Base-by-base conservation (phyloP, 2,329 filamentous ascomycete genomes). In the Verticillium isaacii region DNA sequence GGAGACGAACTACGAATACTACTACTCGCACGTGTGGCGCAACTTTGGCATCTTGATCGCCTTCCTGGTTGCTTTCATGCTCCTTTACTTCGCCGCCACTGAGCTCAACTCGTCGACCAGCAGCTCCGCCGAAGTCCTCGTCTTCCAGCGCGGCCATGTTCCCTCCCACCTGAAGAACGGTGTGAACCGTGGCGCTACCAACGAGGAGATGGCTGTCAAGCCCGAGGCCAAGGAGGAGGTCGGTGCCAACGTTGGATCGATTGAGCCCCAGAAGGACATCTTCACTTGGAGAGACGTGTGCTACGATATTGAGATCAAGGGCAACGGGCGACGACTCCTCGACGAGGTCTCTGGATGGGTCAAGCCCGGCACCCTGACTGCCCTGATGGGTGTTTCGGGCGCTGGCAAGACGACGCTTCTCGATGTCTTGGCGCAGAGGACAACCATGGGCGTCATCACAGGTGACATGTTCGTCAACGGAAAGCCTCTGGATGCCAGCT, bases 321-420 rank as follows among this genome's bases (percentile, higher is more conserved):
- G 81, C 1, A 85, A 91, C 65, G 77, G 81, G 1, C 85, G 91
- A n/a, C 83, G 89, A 19, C 72, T 97, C 63, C 76, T 97, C 59
- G 88, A 96, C 66, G 79, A 93, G 61, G 90, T 96, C 1, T 86
- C 91, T 67, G 93, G 93, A 6, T 96, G 91, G 90, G 91, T 97
- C 61, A 93, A 93, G 73, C 93, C 93, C 0, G 93, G 93, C 34
- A 96, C 91, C 1, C 77, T 96, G 37, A 96, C 92, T 3, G 92
- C 92, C 1, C 80, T 96, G 6, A 88, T 88, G 85, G 85, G 88
- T 50, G 85, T 87, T 0, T 85, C 70, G 25, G 77, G 77, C 32
- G 77, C 77, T 0, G 77, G 77, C 0, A 80, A 80, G 66, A 80
- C 77, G 1, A 80, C 77, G 0, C 72, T 80, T 6, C 68, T 80